phyloP scores from a whole-genome alignment of 257 asterid genomes.

The Galeopsis tetrahit region DNA sequence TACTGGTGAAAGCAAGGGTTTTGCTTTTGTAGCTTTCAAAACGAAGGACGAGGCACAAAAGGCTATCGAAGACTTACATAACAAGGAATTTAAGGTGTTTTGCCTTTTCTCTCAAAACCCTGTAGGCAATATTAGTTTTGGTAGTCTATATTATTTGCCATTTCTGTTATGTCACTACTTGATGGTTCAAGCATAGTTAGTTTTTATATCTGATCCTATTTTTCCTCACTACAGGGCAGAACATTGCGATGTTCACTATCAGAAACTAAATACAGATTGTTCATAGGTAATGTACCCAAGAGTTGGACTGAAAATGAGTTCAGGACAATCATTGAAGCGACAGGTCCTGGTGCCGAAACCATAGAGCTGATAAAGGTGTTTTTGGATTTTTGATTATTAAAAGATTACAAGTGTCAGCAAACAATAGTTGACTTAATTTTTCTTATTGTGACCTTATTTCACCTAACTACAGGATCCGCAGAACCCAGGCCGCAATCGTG shows the following conservation, averaged over 20 bases:
- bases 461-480: conserved; percentile 79
- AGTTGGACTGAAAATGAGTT: conserved; percentile 80
- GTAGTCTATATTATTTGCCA: conserved; percentile 24
- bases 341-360: conserved; percentile 92
- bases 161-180: conserved; percentile 7
- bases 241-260: conserved; percentile 84
- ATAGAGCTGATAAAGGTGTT: conserved; percentile 90
- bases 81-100: conserved; percentile 86
- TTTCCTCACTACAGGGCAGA: conserved; percentile 71
- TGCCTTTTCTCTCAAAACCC: background rate
- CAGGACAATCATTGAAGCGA: conserved; percentile 64
- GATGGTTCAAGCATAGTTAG: conserved; percentile 22
- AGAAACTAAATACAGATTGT: conserved; percentile 86
- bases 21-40: conserved; percentile 91
- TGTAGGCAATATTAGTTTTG: background rate
- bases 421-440: conserved; percentile 21
- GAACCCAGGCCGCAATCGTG: conserved; percentile 82
- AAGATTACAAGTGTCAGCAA: conserved; percentile 20
- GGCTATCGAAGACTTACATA: conserved; percentile 81
- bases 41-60: conserved; percentile 82
- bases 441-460: conserved; percentile 33
- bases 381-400: conserved; percentile 23
- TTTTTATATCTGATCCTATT: conserved; percentile 22
- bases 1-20: conserved; percentile 97
- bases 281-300: conserved; percentile 92